phyloP scores from a whole-genome alignment of 1,139 yeast genomes.

The Casaregolazyma lundiana region DNA sequence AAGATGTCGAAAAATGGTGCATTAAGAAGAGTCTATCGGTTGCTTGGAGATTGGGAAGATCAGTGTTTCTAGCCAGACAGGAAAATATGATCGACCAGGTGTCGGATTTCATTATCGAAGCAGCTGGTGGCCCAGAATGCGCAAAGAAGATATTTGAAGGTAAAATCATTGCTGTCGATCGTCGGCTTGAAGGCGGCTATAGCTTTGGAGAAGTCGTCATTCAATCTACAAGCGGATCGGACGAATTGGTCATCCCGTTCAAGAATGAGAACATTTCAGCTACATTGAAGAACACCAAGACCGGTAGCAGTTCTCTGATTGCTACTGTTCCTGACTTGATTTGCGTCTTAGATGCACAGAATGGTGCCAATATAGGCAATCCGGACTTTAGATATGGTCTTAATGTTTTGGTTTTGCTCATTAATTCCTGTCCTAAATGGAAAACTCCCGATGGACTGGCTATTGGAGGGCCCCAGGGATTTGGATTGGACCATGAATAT shows the following conservation, averaged over 20 bases:
- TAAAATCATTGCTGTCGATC: slow-evolving; percentile 42
- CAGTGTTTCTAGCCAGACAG: slow-evolving; percentile 38
- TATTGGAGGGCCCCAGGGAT: slow-evolving; percentile 42
- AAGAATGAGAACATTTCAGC: slow-evolving; percentile 45
- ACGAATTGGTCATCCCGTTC: slow-evolving; percentile 40
- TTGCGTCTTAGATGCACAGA: slow-evolving; percentile 40
- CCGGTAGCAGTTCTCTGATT: slow-evolving; percentile 28
- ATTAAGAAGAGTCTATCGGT: slow-evolving; percentile 33
- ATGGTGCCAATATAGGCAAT: slow-evolving; percentile 47
- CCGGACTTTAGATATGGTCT: slow-evolving; percentile 46
- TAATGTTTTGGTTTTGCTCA: slow-evolving; percentile 39
- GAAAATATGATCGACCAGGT: slow-evolving; percentile 35
- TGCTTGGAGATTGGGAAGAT: slow-evolving; percentile 48
- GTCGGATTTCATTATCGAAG: slow-evolving; percentile 37
- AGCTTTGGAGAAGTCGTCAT: slow-evolving; percentile 45
- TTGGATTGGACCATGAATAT: slow-evolving; percentile 38
- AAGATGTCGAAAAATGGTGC: slow-evolving; percentile 21
- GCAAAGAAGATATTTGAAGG: slow-evolving; percentile 41
- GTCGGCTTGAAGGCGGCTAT: slow-evolving; percentile 41
- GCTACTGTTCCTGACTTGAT: slow-evolving; percentile 47
- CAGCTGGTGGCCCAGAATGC: slow-evolving; percentile 36
- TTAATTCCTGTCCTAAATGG: slow-evolving; percentile 42
- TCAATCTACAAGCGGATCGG: slow-evolving; percentile 38
- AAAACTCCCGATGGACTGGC: slow-evolving; percentile 33
- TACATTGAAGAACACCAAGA: slow-evolving; percentile 22